Conservation (phyloP, 139 green algal species). For the Chlorella sp. region DNA sequence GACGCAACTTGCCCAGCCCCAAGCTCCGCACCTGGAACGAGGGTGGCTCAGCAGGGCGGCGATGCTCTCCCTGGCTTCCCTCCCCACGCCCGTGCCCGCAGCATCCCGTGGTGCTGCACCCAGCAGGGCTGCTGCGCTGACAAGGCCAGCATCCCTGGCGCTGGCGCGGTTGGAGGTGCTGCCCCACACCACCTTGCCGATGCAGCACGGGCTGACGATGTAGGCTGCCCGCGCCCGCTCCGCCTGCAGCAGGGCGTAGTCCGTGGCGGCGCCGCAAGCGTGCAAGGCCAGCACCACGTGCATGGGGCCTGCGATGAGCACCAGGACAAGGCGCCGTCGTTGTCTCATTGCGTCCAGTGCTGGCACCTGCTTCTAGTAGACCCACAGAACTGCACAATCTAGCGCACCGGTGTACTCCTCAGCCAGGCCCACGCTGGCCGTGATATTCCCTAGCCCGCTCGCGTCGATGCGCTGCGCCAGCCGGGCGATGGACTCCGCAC, state of each 20-base stretch:
- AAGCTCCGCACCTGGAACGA: background rate
- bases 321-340: background rate
- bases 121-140: too few species aligned
- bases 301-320: conserved; percentile 23
- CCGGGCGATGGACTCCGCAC: conserved; percentile 30
- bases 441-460: background rate
- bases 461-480: background rate
- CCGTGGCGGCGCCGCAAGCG: conserved; percentile 70
- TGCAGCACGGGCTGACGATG: conserved; percentile 65
- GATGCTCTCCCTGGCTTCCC: background rate
- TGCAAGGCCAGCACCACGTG: conserved; percentile 68
- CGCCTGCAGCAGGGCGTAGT: conserved; percentile 42
- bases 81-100: background rate
- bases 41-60: background rate
- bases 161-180: too few species aligned
- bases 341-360: background rate
- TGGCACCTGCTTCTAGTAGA: too few species aligned
- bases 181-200: conserved; percentile 57
- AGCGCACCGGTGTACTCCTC: conserved; percentile 9
- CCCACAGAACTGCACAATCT: background rate
- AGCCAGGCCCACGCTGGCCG: background rate
- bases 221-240: conserved; percentile 39
- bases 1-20: too few species aligned
- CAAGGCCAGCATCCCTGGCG: too few species aligned
- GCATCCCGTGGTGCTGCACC: too few species aligned